These are phyloP conservation scores for Dictyostelium intermedium DNA, from an alignment of 78 protist genomes.

Conservation along the genomic window DNA sequence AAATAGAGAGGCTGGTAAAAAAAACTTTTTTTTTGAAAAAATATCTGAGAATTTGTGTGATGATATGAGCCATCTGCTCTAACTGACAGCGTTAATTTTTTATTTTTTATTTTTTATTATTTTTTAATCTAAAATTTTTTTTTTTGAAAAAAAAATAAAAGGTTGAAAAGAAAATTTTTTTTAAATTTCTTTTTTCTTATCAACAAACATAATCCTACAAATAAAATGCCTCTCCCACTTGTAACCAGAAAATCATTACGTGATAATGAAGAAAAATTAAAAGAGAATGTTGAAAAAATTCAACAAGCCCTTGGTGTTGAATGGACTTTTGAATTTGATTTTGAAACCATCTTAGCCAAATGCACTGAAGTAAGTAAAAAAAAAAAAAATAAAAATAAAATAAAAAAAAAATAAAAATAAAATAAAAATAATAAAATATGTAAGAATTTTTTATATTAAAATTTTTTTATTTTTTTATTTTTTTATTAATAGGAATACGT, in stretches of 20 bases:
- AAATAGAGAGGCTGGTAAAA: too few species aligned
- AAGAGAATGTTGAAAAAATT: constrained; percentile 19
- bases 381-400: not conserved
- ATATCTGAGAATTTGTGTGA: not conserved
- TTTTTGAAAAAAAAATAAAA: not conserved
- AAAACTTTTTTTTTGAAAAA: too few species aligned
- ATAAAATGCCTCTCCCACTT: constrained; percentile 59
- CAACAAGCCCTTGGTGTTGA: constrained; percentile 32
- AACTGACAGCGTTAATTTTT: too few species aligned
- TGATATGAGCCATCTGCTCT: not conserved
- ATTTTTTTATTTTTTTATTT: not conserved
- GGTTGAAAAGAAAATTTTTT: not conserved
- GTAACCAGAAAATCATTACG: constrained; percentile 39
- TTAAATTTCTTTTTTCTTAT: not conserved
- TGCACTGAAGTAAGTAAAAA: not conserved
- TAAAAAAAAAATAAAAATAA: not conserved
- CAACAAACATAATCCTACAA: not conserved
- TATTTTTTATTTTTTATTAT: too few species aligned
- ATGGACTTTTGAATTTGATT: constrained; percentile 66
- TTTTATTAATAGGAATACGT: not conserved
- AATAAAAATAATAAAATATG: not conserved
- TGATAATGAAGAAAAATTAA: constrained; percentile 55
- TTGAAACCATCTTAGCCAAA: constrained; percentile 46
- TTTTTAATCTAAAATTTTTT: too few species aligned
- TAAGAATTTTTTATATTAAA: too few species aligned